These are phyloP conservation scores for Primulina tabacum DNA, from an alignment of 257 asterid species.

Conservation along the genomic window DNA sequence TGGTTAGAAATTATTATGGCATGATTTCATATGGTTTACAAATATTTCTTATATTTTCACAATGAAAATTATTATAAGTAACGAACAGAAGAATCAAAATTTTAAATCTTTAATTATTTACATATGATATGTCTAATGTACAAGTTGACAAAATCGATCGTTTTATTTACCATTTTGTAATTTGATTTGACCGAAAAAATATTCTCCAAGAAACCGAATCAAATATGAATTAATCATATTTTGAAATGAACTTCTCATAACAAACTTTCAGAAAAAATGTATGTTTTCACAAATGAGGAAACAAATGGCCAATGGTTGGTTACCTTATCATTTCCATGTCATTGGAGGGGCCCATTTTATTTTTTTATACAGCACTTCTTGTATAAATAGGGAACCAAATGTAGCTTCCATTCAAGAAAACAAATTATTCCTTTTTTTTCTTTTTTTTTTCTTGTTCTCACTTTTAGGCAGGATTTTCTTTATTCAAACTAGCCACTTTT, in stretches of 20 bases:
- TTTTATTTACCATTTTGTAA: no score
- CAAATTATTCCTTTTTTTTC: background rate
- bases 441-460: background rate
- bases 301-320: background rate
- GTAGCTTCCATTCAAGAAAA: background rate
- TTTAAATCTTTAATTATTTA: no score
- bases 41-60: no score
- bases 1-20: constrained; percentile 9
- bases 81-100: no score
- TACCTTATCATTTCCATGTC: background rate
- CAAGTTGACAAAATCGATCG: background rate
- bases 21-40: background rate
- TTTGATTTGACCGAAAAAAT: no score
- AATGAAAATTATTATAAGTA: no score
- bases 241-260: no score
- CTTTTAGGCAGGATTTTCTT: background rate
- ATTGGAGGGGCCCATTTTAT: background rate
- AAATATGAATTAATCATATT: no score
- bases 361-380: no score
- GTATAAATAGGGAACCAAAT: background rate
- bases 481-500: background rate
- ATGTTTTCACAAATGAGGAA: no score
- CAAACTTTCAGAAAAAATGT: background rate
- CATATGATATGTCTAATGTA: no score
- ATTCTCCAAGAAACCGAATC: background rate